A percentile compares a stretch with the other conserved stretches of the same genome.
Conservation (phyloP, 352 stramenopile genomes). For the Phytophthora quininea region DNA sequence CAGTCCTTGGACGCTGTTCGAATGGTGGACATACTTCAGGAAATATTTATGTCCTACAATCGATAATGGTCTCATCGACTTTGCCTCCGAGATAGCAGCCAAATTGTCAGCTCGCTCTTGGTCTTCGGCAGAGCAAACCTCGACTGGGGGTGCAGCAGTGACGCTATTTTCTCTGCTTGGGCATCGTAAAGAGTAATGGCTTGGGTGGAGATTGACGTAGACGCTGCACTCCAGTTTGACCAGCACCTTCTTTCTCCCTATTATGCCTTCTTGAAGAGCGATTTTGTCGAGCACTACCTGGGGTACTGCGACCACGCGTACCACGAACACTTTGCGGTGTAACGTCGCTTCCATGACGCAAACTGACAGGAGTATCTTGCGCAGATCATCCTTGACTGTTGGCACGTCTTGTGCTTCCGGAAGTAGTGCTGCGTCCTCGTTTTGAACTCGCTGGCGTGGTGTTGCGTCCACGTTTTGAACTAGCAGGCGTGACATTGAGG, state of each 20-base stretch:
- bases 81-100: conserved; percentile 1
- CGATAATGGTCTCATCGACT: neutral
- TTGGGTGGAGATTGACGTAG: neutral
- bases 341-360: neutral
- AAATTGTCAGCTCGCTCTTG: neutral
- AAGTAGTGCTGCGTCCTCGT: neutral
- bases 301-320: neutral
- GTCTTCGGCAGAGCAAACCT: neutral
- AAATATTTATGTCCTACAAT: conserved; percentile 5
- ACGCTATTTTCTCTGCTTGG: neutral
- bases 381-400: neutral
- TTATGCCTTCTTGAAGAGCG: neutral
- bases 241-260: neutral
- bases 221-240: neutral
- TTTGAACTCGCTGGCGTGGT: neutral
- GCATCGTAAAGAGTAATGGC: neutral
- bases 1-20: neutral
- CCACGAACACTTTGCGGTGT: neutral
- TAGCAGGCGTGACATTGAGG: neutral
- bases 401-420: neutral
- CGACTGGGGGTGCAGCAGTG: neutral
- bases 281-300: neutral
- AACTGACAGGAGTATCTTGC: neutral
- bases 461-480: neutral
- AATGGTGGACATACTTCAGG: conserved; percentile 1